Base-by-base conservation (phyloP, 176 grass and related monocot species). In the Aechmea fasciata region DNA sequence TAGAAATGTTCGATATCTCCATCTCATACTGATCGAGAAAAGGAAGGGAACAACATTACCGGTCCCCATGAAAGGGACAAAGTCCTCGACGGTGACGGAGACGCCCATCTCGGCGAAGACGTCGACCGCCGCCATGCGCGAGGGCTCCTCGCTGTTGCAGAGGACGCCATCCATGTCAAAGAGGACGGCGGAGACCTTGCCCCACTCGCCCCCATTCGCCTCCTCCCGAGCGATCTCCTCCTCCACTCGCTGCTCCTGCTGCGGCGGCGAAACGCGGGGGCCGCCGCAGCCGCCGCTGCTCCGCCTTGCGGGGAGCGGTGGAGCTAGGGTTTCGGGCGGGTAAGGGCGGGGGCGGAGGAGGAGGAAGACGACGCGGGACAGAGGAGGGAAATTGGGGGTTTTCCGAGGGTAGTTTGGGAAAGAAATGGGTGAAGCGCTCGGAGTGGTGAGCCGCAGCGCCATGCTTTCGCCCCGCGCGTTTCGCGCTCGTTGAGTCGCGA, bases 161-260 rank as follows among this genome's bases (percentile, higher is more conserved):
- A 99, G 86, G 48, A 93, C 94, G 71, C 89, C 87, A 52, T 99
- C 94, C 87, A 93, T 99, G 63, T 99, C 89, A 68, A 99, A 99
- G 71, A 99, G 84, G 73, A 99, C 87, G 28, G 89, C 94, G 0
- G 89, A 90, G 13, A 99, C 89, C 77, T 90, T 88, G 1, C 86
- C 94, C 94, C 89, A 93, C 9, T 74, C 50, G 15, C 13, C 24
- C 19, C 62, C 83, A 5, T 69, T 67, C 65, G 14, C 51, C 2
- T 48, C 75, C 18, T 3, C 51, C 33, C 29, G 50, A 26, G 6
- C 75, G n/a, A 12, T 65, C 33, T 11, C 65, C 47, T 49, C 74
- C 29, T 67, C 52, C 51, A 57, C 51, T 23, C 50, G 33, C 18
- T 77, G 74, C 52, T 69, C 15, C 13, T 57, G 52, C 74, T 69